Base-by-base conservation (phyloP, 164 flowering plant species). In the Sextonia rubra region DNA sequence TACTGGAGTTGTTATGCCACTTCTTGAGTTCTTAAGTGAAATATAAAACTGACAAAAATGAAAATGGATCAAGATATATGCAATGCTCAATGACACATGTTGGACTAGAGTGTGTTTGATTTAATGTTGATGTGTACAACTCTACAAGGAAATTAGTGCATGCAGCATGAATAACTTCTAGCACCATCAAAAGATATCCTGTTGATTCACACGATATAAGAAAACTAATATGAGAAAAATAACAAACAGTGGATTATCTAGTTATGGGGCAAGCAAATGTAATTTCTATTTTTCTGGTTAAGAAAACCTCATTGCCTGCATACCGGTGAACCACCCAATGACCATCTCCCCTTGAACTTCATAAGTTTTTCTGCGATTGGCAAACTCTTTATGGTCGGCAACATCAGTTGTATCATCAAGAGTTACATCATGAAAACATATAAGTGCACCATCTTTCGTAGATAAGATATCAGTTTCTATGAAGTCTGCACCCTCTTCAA, bases 401-500 rank as follows among this genome's bases (percentile, higher is more conserved):
- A 96, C 65, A 83, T 93, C 89, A 71, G 98, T 93, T 12, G 90
- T 91, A 18, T 80, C 86, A 83, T 96, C 96, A 64, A 96, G 93
- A 56, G 73, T 86, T 9, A 91, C 94, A 82, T 96, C 98, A 79
- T 96, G 99, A 77, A 83, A 85, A 84, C 98, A 90, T 76, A 96
- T 88, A 61, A 96, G 97, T 61, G 82, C 90, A 73, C 83, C 83
- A 76, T 81, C 83, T 66, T 81, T 81, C 7, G 81, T 73, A 26
- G 83, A 64, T 58, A 81, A 79, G 68, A 96, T 87, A 80, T 93
- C 99, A 25, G 91, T 80, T 82, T 96, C 98, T 77, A 96, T 96
- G 82, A 96, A 96, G 77, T 96, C 98, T 37, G 99, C 83, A 68
- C 99, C 99, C 74, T 96, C 99, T 81, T 92, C 92, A 75, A 96